Evolutionary conservation across 2,329 filamentous ascomycete species (phyloP).

Genomic region (Epichloe festucae): DNA sequence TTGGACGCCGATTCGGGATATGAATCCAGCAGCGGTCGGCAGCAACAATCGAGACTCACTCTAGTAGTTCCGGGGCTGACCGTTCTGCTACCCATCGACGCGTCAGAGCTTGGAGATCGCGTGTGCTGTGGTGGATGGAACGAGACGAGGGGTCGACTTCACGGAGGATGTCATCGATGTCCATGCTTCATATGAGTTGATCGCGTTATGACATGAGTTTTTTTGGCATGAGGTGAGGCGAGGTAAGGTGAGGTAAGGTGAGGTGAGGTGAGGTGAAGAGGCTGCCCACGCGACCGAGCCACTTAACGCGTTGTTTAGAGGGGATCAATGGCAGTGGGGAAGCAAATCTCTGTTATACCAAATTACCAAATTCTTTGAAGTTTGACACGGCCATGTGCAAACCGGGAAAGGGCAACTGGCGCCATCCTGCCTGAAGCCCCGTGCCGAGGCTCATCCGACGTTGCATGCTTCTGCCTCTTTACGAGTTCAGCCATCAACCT

Average conservation of each 20-base stretch:
- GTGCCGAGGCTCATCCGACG: background rate
- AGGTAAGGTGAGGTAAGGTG: background rate
- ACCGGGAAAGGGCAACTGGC: too few relatives aligned
- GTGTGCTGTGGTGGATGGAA: constrained; percentile 42
- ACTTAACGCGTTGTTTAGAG: too few relatives aligned
- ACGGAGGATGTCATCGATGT: constrained; percentile 69
- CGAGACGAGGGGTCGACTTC: constrained; percentile 52
- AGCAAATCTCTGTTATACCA: too few relatives aligned
- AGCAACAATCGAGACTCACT: constrained; percentile 34
- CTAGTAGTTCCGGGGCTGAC: constrained; percentile 75
- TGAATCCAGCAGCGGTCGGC: too few relatives aligned
- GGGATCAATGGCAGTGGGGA: background rate
- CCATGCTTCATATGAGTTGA: constrained; percentile 34
- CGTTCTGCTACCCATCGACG: constrained; percentile 90
- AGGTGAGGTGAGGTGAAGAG: background rate
- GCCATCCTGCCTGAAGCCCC: background rate
- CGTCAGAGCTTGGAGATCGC: constrained; percentile 79
- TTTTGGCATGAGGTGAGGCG: background rate
- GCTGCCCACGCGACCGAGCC: too few relatives aligned
- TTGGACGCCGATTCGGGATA: background rate
- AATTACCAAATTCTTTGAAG: too few relatives aligned
- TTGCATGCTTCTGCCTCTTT: background rate
- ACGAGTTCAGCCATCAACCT: background rate
- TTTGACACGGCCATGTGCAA: too few relatives aligned
- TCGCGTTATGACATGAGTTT: background rate